Base-by-base conservation (phyloP, 495 filamentous ascomycete genomes). In the Aspergillus nidulans region DNA sequence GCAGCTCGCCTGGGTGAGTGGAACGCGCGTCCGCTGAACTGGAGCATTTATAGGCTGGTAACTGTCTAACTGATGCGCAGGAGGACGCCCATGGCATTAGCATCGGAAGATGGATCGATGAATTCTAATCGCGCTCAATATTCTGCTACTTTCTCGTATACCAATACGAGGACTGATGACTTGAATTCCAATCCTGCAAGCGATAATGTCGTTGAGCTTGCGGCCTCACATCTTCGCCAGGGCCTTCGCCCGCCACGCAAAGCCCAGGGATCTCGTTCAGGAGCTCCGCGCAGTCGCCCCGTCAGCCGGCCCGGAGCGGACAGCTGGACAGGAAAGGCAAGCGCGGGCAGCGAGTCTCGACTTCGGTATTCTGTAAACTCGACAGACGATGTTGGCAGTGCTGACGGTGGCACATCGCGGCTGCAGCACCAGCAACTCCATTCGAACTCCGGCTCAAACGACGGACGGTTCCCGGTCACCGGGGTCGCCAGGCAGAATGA, bases 41-140 rank as follows among this genome's bases (percentile, higher is more conserved):
- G 6, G 34, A 23, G 44, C 26, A 38, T 49, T 30, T 12, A 32
- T 46, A n/a, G 19, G 34, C n/a, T 21, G 19, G 10, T 23, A 26
- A 18, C 47, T 21, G 21, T 34, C 58, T 59, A 40, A 61, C 50
- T 25, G 7, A 15, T 45, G 21, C 0, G 16, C 24, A 63, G 63
- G 49, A 60, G 55, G 32, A 56, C 62, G 9, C 59, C 51, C 24
- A 45, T 54, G 47, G 53, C 59, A 28, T 10, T 62, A n/a, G 21
- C 59, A 20, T 63, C 64, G n/a, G 63, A 56, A 19, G 56, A 64
- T 49, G 64, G 55, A 21, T 57, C 60, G 10, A 62, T 65, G 6
- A 60, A 60, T 44, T 62, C 65, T 43, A 63, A 64, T 53, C 63
- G 57, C 23, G 53, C 59, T 7, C 48, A 49, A 32, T 61, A 59